Percentiles rank a stretch among this genome's conserved stretches.
Evolutionary conservation across 1,284 basidiomycete genomes (phyloP).

Genomic region (Ceratobasidium sp.): DNA sequence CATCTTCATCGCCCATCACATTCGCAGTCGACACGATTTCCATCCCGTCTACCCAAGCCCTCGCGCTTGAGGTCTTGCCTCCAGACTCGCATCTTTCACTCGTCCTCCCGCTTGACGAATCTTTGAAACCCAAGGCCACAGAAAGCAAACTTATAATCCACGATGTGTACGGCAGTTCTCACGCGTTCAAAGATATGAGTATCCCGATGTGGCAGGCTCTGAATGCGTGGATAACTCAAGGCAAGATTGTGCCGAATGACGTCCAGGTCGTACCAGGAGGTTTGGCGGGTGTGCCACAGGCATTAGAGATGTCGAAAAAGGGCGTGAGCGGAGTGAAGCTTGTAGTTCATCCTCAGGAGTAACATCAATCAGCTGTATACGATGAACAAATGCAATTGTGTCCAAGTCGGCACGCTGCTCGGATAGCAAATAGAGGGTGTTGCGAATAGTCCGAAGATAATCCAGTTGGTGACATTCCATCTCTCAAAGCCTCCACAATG

Average conservation of each 20-base stretch:
- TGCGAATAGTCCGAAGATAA: too few relatives aligned
- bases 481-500: too few relatives aligned
- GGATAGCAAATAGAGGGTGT: too few relatives aligned
- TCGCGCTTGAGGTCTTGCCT: constrained; percentile 44
- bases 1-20: constrained; percentile 18
- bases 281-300: constrained; percentile 5
- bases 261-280: not conserved
- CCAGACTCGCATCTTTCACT: constrained; percentile 38
- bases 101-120: not conserved
- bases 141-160: not conserved
- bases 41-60: constrained; percentile 48
- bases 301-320: constrained; percentile 2
- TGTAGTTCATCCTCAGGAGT: too few relatives aligned
- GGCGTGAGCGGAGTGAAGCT: too few relatives aligned
- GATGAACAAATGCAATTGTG: too few relatives aligned
- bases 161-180: not conserved
- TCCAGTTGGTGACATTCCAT: too few relatives aligned
- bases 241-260: constrained; percentile 4
- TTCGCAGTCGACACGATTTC: constrained; percentile 55
- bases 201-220: constrained; percentile 6
- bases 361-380: too few relatives aligned
- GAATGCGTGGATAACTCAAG: constrained; percentile 8
- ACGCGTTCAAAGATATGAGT: constrained; percentile 6
- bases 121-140: not conserved
- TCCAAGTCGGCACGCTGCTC: too few relatives aligned